Conservation (phyloP, 345 rosid species). For the Salix dunnii region DNA sequence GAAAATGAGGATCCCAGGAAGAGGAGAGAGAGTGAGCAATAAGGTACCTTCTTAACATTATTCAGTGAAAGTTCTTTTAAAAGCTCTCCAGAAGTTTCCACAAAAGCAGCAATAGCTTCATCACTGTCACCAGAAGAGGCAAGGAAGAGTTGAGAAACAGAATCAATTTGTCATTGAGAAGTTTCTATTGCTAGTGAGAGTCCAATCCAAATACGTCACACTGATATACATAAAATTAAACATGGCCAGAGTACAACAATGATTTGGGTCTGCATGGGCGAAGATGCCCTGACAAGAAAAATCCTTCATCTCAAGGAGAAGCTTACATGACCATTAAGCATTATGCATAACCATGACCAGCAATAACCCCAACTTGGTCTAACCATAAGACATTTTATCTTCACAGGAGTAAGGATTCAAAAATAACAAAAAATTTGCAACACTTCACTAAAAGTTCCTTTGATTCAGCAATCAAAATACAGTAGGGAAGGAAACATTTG, state of each 20-base stretch:
- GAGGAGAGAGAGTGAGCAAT: not conserved
- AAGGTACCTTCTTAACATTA: constrained; percentile 59
- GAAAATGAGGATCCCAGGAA: not conserved
- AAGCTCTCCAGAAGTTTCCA: constrained; percentile 66
- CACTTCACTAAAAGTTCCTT: not conserved
- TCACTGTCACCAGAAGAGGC: constrained; percentile 43
- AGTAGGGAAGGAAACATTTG: not conserved
- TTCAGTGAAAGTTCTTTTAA: constrained; percentile 68
- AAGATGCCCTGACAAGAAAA: too few relatives aligned
- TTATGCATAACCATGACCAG: too few relatives aligned
- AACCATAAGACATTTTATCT: not conserved
- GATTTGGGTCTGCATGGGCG: too few relatives aligned
- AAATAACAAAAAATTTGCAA: not conserved
- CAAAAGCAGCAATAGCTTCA: constrained; percentile 87
- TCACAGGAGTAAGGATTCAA: not conserved
- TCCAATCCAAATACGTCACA: not conserved
- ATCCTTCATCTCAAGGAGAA: too few relatives aligned
- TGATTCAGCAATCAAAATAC: not conserved
- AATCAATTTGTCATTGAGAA: not conserved
- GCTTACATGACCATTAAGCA: too few relatives aligned
- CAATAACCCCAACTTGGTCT: too few relatives aligned
- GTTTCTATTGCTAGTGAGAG: not conserved
- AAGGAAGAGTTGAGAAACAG: not conserved
- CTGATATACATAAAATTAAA: too few relatives aligned
- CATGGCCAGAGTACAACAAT: too few relatives aligned